Conservation (phyloP, 2,329 filamentous ascomycete genomes). For the Erysiphe neolycopersici region DNA sequence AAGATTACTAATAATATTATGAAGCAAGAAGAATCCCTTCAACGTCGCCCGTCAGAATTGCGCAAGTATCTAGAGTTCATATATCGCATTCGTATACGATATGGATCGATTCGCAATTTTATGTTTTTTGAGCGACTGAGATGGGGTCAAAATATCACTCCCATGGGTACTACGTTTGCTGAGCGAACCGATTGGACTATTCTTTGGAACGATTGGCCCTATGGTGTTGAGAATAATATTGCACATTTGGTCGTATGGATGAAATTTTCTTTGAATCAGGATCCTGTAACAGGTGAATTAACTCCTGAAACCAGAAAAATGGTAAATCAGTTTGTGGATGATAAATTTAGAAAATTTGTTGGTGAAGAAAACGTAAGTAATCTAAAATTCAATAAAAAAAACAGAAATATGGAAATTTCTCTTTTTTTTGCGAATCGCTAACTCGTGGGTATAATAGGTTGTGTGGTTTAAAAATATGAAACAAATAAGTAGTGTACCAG, state of each 20-base stretch:
- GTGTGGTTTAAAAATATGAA: conserved; percentile 83
- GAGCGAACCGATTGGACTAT: conserved; percentile 35
- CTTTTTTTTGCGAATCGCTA: not conserved
- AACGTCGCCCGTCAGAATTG: conserved; percentile 49
- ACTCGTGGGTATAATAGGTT: conserved; percentile 16
- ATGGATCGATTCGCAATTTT: conserved; percentile 36
- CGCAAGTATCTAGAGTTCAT: conserved; percentile 52
- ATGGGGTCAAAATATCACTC: not conserved
- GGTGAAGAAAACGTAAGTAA: conserved; percentile 24
- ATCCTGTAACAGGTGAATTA: conserved; percentile 29
- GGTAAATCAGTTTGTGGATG: conserved; percentile 45
- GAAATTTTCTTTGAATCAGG: conserved; percentile 55
- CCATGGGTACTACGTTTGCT: conserved; percentile 12
- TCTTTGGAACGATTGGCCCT: conserved; percentile 82
- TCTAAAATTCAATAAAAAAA: not conserved
- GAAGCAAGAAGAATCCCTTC: conserved; percentile 43
- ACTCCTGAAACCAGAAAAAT: conserved; percentile 31
- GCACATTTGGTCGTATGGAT: conserved; percentile 82
- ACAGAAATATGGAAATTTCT: no score
- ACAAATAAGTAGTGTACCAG: conserved; percentile 57
- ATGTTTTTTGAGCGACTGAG: not conserved
- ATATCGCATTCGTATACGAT: conserved; percentile 30
- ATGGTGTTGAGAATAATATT: conserved; percentile 53
- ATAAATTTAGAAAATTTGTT: conserved; percentile 32
- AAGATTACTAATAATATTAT: conserved; percentile 31